Evolutionary conservation across 2,329 filamentous ascomycete species (phyloP), one percentile per base, ranked within the genome.

Genomic region (Monilinia fructigena): DNA sequence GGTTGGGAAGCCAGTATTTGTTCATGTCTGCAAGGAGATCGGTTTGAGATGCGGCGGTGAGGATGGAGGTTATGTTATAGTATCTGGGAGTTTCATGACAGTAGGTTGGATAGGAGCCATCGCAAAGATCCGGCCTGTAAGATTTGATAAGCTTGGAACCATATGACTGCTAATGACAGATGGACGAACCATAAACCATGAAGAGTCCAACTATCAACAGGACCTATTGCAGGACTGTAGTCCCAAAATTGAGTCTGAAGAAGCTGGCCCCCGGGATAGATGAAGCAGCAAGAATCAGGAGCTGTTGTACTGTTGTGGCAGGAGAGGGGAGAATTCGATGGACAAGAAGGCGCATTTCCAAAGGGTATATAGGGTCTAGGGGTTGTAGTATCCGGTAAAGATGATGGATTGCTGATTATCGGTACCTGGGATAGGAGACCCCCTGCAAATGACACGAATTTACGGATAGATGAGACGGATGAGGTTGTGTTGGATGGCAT

Each of bases 221-320:
- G 89, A 0, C 90, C 75, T 8, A 86, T 82, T 1, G 84, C 80
- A 1, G 89, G 89, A 68, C 83, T 77, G 1, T 86, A 84, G 74
- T 93, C 89, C 90, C 90, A 93, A 78, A 93, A 93, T 72, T 93
- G 90, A 1, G 90, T 93, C 77, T 86, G 85, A 6, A 93, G 82
- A 59, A 93, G 79, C 69, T 90, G 85, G 3, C 90, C 90, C 6
- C 89, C 87, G 0, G 90, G 89, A 31, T 86, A 82, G 73, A 90
- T 90, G 79, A 92, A 90, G 78, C 90, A 93, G 80, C 90, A 93
- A 8, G 87, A 83, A 72, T 92, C 82, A 55, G 82, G 76, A n/a
- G 85, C 82, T 4, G 77, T 77, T 2, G 86, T 86, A 14, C 82
- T 85, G 74, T 88, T 88, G 68, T 87, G 85, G 73, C 89, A 92